A percentile compares a stretch with the other conserved stretches of the same genome.
Evolutionary conservation across 441 rosid species (phyloP).

Genomic region (Omphalea diandra): DNA sequence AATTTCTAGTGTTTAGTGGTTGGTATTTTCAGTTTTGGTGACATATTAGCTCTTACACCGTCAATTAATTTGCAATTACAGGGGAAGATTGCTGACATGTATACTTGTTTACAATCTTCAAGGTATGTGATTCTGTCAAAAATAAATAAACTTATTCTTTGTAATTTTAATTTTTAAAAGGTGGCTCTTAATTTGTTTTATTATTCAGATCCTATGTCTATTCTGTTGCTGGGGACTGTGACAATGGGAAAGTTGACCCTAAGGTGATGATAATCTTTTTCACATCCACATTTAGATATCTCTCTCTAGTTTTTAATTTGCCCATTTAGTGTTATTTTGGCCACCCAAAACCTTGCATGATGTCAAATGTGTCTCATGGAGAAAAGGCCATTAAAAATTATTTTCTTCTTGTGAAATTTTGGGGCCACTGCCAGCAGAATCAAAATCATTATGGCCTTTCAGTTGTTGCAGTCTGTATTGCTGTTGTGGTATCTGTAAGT

Average conservation of each 20-base stretch:
- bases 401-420: not conserved
- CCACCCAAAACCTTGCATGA: not conserved
- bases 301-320: not conserved
- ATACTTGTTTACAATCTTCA: constrained; percentile 87
- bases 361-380: not conserved
- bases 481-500: too few relatives aligned
- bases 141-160: constrained; percentile 10
- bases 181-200: constrained; percentile 12
- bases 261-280: constrained; percentile 48
- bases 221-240: constrained; percentile 90
- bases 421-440: not conserved
- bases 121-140: constrained; percentile 44
- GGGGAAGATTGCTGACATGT: constrained; percentile 98
- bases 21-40: constrained; percentile 10
- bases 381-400: not conserved
- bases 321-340: not conserved
- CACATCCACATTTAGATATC: not conserved
- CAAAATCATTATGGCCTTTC: not conserved
- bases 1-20: not conserved
- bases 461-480: too few relatives aligned
- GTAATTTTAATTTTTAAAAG: constrained; percentile 11
- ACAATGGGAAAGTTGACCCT: constrained; percentile 70
- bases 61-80: constrained; percentile 37
- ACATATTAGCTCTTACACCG: constrained; percentile 10
- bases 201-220: constrained; percentile 78